A percentile compares a stretch with the other conserved stretches of the same genome.
Conservation (phyloP, 1,139 yeast species). For the Hemisphaericaspora lyxosophila region DNA sequence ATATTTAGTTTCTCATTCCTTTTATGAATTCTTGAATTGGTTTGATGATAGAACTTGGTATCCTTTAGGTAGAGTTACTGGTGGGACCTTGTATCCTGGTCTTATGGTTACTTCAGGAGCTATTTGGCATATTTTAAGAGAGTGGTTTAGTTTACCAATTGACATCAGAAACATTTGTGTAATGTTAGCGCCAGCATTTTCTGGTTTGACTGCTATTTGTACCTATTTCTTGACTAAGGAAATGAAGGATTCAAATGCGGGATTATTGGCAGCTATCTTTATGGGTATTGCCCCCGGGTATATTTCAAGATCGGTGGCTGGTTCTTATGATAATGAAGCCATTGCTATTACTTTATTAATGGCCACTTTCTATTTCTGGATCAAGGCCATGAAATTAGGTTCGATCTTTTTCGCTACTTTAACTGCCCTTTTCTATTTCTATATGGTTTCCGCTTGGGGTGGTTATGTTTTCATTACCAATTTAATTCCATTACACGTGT, state of each 20-base stretch:
- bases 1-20: slow-evolving; percentile 79
- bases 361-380: slow-evolving; percentile 97
- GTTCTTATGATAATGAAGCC: slow-evolving; percentile 98
- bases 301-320: slow-evolving; percentile 97
- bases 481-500: slow-evolving; percentile 93
- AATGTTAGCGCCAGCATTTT: slow-evolving; percentile 92
- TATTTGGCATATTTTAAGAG: slow-evolving; percentile 72
- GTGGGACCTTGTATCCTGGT: slow-evolving; percentile 98
- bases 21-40: slow-evolving; percentile 93
- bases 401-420: slow-evolving; percentile 81
- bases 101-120: slow-evolving; percentile 95
- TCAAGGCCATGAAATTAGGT: slow-evolving; percentile 88
- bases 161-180: slow-evolving; percentile 97
- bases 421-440: slow-evolving; percentile 88
- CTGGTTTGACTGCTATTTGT: slow-evolving; percentile 88
- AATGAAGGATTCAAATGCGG: slow-evolving; percentile 88
- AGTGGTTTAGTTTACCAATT: slow-evolving; percentile 71
- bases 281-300: slow-evolving; percentile 99
- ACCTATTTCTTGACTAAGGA: slow-evolving; percentile 90
- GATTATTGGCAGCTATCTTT: slow-evolving; percentile 87
- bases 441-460: slow-evolving; percentile 99
- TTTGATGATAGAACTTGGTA: slow-evolving; percentile 99
- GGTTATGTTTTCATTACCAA: slow-evolving; percentile 98
- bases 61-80: slow-evolving; percentile 97
- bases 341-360: slow-evolving; percentile 94